Percentiles rank a stretch among this genome's conserved stretches.
phyloP scores from a whole-genome alignment of 495 filamentous ascomycete genomes.

The Penicillium angulare region DNA sequence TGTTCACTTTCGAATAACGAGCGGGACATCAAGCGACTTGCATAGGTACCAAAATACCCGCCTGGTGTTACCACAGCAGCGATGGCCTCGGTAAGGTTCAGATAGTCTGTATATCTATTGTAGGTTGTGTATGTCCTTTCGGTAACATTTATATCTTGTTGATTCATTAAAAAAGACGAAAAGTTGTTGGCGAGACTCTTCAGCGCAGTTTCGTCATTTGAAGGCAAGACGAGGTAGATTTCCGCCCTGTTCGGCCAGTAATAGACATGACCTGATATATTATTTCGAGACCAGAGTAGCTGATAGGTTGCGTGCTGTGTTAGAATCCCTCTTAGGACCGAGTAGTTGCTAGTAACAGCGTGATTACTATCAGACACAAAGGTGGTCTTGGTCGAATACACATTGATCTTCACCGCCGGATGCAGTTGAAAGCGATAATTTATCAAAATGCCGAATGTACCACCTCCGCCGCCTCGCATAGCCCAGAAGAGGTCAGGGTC shows the following conservation, averaged over 20 bases:
- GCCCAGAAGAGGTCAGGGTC: slow-evolving; percentile 56
- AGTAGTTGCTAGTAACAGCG: slow-evolving; percentile 5
- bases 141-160: too few relatives aligned
- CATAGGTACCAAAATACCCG: too few relatives aligned
- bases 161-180: too few relatives aligned
- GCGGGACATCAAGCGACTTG: too few relatives aligned
- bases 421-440: slow-evolving; percentile 20
- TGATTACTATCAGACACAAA: slow-evolving; percentile 5
- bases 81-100: too few relatives aligned
- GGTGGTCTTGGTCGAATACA: slow-evolving; percentile 21
- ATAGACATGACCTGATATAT: slow-evolving; percentile 13
- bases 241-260: slow-evolving; percentile 14
- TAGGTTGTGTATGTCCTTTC: too few relatives aligned
- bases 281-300: slow-evolving; percentile 11
- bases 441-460: slow-evolving; percentile 23
- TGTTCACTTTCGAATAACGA: too few relatives aligned
- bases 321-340: slow-evolving; percentile 9
- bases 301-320: slow-evolving; percentile 13
- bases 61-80: too few relatives aligned
- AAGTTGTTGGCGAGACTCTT: slow-evolving; percentile 4
- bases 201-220: slow-evolving; percentile 14
- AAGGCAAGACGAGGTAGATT: too few relatives aligned
- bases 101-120: too few relatives aligned
- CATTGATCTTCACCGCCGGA: slow-evolving; percentile 15
- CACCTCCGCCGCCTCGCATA: slow-evolving; percentile 38